Conservation (phyloP, 1,139 yeast species). For the Pichia sp. region DNA sequence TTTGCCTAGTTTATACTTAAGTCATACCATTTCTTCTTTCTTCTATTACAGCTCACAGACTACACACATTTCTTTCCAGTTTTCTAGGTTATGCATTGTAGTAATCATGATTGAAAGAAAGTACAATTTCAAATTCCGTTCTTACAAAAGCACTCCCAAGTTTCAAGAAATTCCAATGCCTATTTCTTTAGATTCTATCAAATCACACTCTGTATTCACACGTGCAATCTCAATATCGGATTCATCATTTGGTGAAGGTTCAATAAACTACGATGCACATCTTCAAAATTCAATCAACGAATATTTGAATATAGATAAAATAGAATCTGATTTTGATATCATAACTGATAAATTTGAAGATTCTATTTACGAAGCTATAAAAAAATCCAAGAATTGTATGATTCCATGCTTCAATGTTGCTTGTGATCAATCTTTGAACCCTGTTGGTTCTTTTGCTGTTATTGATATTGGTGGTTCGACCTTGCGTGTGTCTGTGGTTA, state of each 20-base stretch:
- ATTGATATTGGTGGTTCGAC: conserved; percentile 19
- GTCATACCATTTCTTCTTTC: no score
- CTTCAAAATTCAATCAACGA: not conserved
- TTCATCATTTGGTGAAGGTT: not conserved
- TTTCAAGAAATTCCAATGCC: not conserved
- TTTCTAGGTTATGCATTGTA: not conserved
- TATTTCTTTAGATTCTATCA: not conserved
- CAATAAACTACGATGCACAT: not conserved
- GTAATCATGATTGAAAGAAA: not conserved
- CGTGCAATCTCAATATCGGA: not conserved
- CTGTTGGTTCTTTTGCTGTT: conserved; percentile 4
- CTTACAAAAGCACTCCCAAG: not conserved
- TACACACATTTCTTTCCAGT: no score
- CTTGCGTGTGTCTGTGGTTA: conserved; percentile 11
- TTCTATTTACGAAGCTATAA: conserved; percentile 7
- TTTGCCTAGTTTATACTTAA: no score
- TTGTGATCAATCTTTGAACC: not conserved
- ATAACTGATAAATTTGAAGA: conserved; percentile 10
- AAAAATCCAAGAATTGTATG: conserved; percentile 15
- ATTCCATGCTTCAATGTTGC: conserved; percentile 11
- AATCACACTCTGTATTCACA: not conserved
- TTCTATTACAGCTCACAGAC: no score
- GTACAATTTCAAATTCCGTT: not conserved
- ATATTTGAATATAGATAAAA: conserved; percentile 6
- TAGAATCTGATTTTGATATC: conserved; percentile 6